Percentiles rank a stretch among this genome's conserved stretches.
Evolutionary conservation across 768 basidiomycete genomes (phyloP).

Genomic region (Tylopilus rubrobrunneus): DNA sequence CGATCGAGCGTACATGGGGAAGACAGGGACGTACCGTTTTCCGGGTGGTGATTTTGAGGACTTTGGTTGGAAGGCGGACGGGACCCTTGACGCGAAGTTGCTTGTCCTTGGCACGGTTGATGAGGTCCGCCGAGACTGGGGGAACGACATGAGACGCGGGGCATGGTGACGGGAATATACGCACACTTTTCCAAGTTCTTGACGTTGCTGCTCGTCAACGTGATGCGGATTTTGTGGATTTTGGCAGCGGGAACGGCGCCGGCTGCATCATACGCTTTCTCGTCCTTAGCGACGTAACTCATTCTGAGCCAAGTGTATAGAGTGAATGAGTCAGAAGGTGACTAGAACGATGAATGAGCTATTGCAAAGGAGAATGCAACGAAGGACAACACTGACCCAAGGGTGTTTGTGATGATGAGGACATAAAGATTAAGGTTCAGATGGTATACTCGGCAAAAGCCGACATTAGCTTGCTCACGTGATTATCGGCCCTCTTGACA

Average conservation of each 20-base stretch:
- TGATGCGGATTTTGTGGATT: constrained; percentile 99
- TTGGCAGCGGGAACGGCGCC: constrained; percentile 86
- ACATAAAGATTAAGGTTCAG: constrained; percentile 33
- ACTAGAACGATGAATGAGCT: constrained; percentile 35
- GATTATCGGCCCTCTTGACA: too few relatives aligned
- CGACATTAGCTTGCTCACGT: too few relatives aligned
- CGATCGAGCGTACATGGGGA: not conserved
- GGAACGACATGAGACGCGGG: not conserved
- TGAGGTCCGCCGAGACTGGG: constrained; percentile 89
- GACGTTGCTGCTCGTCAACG: constrained; percentile 96
- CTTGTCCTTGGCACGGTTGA: constrained; percentile 99
- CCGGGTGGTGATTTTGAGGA: constrained; percentile 97
- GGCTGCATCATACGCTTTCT: constrained; percentile 95
- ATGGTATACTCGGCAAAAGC: constrained; percentile 10
- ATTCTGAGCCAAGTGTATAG: constrained; percentile 43
- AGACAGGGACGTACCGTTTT: constrained; percentile 71
- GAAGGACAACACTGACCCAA: constrained; percentile 22
- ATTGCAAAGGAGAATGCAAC: not conserved
- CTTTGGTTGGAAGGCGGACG: constrained; percentile 97
- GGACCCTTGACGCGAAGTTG: constrained; percentile 99
- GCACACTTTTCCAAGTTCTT: constrained; percentile 97
- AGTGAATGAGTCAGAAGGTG: constrained; percentile 77
- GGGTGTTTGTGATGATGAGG: constrained; percentile 29
- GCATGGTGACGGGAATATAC: constrained; percentile 14
- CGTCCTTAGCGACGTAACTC: constrained; percentile 99